Evolutionary conservation across 106 monocot species (phyloP), one percentile per base, ranked within the genome.

Genomic region (Apostasia shenzhenica): DNA sequence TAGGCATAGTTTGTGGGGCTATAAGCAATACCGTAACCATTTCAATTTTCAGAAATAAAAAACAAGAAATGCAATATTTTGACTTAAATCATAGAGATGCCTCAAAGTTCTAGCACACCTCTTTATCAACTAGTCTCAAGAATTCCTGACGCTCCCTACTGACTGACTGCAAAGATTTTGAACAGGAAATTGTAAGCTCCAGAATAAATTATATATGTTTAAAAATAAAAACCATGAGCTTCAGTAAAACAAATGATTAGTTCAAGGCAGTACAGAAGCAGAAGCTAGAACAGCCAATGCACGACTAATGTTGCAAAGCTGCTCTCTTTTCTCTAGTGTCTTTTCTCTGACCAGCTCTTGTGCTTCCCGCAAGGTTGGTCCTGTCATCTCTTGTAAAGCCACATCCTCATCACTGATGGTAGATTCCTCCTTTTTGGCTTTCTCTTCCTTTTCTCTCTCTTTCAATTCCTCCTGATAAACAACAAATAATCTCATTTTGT

Each of bases 281-380:
- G 97, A 97, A 58, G 97, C 86, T 5, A 97, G 79, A 58, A 97
- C 87, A 78, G 97, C 74, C 57, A 97, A 63, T 64, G 92, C 97
- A 50, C 84, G 89, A 54, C 97, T 92, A 62, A 97, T 78, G 59
- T 92, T 81, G 69, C 97, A 97, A 45, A 92, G 77, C 46, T 89
- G 48, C 75, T 97, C 92, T 44, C 81, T 74, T 53, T 87, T 97
- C 37, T 82, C 85, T 5, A 77, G 54, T 54, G 55, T 63, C 78
- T 84, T 84, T 39, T 62, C 57, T 67, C 68, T 55, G 46, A 69
- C 70, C 13, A 78, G 64, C 66, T 81, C 71, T 47, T 78, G 66
- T 67, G 75, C 81, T 82, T 89, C 89, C 67, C 66, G 80, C 65
- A 82, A 67, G 45, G 92, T 81, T 72, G 89, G 80, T 58, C 2